phyloP scores from a whole-genome alignment of 768 basidiomycete species.

The Agrocybe chaxingu region DNA sequence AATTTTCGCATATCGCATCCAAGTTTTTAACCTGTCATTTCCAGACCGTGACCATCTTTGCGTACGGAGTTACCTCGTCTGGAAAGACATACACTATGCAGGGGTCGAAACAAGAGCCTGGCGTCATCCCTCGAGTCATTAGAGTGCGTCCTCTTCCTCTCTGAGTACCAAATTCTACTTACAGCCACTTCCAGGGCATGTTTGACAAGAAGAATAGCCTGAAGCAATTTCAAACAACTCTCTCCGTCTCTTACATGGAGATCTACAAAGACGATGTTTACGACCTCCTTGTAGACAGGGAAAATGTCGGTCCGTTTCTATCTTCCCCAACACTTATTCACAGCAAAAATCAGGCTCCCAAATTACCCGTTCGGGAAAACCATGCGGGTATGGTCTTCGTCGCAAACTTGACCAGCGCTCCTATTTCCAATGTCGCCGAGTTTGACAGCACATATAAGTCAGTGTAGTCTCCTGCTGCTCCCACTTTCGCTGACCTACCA shows the following conservation, averaged over 20 bases:
- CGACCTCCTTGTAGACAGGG: constrained; percentile 74
- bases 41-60: constrained; percentile 84
- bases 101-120: constrained; percentile 68
- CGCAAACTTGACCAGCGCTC: constrained; percentile 43
- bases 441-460: constrained; percentile 48
- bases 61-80: constrained; percentile 88
- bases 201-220: constrained; percentile 46
- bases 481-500: not conserved
- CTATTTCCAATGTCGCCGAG: constrained; percentile 37
- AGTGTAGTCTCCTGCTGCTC: constrained; percentile 11
- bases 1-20: not conserved
- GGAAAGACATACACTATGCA: constrained; percentile 96
- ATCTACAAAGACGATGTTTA: constrained; percentile 92
- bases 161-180: not conserved
- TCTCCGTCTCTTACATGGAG: constrained; percentile 78
- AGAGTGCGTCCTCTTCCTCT: constrained; percentile 38
- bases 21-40: not conserved
- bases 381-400: constrained; percentile 53
- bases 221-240: constrained; percentile 39
- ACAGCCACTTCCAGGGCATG: constrained; percentile 41
- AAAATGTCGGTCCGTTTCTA: constrained; percentile 44
- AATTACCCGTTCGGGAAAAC: constrained; percentile 53
- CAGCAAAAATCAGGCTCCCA: constrained; percentile 34
- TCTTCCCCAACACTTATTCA: constrained; percentile 1
- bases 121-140: constrained; percentile 84